Evolutionary conservation across 2,329 filamentous ascomycete genomes (phyloP), one percentile per base, ranked within the genome.

Genomic region (Ceratocystis ficicola): DNA sequence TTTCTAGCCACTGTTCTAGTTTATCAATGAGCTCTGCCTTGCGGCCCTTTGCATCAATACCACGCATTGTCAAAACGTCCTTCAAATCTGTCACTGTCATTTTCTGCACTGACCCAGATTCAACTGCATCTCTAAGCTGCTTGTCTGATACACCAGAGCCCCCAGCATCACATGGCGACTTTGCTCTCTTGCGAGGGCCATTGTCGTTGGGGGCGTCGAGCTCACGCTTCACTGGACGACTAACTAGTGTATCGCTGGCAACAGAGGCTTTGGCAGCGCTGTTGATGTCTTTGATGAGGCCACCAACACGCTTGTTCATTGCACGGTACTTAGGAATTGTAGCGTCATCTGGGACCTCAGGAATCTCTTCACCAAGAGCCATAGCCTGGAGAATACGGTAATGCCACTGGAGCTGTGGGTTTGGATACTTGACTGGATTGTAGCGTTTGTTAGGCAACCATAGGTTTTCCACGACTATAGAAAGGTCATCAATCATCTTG

Each of bases 371-470:
- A 44, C 96, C 92, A 0, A 99, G 80, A 0, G 94, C 94, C 66
- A 96, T 81, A 5, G 89, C 88, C 75, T 99, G 94, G 0, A 99
- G 78, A 59, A 99, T 95, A 68, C 85, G 87, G 78, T 97, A 99
- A 77, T 97, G 94, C 92, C 93, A 99, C 76, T 99, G 94, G 28
- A 99, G 79, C 7, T 89, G 83, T 8, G 92, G 91, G 69, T 99
- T 99, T 0, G 94, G 90, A 72, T 96, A 97, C 72, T 88, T 94
- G 1, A 80, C 78, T 0, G 93, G 92, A 70, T 95, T 88, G 72
- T 95, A 99, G 41, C 83, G 80, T 5, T 83, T 91, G 72, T 89
- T 92, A 0, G 94, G 94, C 6, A 99, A 83, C 73, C 96, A 90
- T 0, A 96, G 78, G 70, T 95, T 90, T 73, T 94, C 87, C 1